phyloP scores from a whole-genome alignment of 106 monocot species.

The Phalaenopsis aphrodite region DNA sequence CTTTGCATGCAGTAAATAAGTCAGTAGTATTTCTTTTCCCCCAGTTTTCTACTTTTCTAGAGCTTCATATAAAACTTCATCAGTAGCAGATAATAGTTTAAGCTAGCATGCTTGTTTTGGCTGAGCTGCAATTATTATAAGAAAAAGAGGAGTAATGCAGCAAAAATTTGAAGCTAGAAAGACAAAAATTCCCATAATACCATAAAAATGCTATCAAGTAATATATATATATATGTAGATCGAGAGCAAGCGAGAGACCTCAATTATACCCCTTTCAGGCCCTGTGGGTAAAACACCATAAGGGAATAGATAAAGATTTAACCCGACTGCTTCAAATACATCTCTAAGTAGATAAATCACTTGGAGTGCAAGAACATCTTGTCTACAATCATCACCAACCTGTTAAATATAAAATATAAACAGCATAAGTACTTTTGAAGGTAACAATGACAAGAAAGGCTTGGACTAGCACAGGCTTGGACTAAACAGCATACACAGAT shows the following conservation, averaged over 20 bases:
- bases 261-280: constrained; percentile 88
- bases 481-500: background rate
- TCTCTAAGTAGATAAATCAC: constrained; percentile 87
- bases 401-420: constrained; percentile 20
- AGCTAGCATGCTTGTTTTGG: background rate
- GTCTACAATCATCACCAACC: constrained; percentile 99
- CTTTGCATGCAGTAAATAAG: background rate
- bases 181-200: too few species aligned
- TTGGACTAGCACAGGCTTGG: too few species aligned
- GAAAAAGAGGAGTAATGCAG: background rate
- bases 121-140: background rate
- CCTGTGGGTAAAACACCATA: constrained; percentile 97
- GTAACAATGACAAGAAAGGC: background rate
- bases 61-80: background rate
- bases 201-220: background rate
- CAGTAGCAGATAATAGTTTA: background rate
- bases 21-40: background rate
- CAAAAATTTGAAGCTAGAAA: background rate
- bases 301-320: constrained; percentile 96
- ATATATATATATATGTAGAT: background rate
- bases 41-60: background rate
- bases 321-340: constrained; percentile 81
- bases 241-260: constrained; percentile 34
- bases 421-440: background rate
- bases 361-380: constrained; percentile 98